Conservation (phyloP, 2,329 filamentous ascomycete genomes). For the Diaporthe sp. region DNA sequence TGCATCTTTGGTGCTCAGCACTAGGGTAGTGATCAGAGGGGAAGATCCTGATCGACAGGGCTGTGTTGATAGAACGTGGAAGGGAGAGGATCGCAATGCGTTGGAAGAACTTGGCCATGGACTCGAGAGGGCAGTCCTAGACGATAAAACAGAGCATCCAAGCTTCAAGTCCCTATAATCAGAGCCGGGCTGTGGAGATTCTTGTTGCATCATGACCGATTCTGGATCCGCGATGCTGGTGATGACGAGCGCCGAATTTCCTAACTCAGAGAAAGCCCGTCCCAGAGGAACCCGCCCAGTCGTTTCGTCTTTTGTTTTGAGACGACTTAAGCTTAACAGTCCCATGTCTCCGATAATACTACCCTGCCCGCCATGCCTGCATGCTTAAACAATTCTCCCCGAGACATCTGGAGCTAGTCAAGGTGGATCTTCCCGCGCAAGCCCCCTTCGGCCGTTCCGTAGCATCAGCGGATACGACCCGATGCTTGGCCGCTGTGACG, state of each 20-base stretch:
- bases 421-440: constrained; percentile 16
- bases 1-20: background rate
- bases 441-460: constrained; percentile 2
- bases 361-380: constrained; percentile 3
- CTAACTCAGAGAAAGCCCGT: background rate
- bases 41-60: background rate
- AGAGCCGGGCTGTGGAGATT: background rate
- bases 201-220: background rate
- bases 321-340: constrained; percentile 22
- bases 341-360: background rate
- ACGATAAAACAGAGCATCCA: background rate
- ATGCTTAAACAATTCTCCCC: background rate
- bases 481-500: background rate
- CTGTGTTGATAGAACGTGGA: background rate
- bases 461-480: constrained; percentile 5
- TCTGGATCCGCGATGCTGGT: background rate
- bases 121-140: background rate
- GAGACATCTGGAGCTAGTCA: constrained; percentile 20
- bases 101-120: background rate
- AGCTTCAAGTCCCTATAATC: background rate
- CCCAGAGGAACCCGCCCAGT: background rate
- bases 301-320: constrained; percentile 33
- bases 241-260: constrained; percentile 15
- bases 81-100: background rate
- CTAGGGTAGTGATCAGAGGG: background rate